phyloP scores from a whole-genome alignment of 2,329 filamentous ascomycete genomes.

The Fusarium sp. region DNA sequence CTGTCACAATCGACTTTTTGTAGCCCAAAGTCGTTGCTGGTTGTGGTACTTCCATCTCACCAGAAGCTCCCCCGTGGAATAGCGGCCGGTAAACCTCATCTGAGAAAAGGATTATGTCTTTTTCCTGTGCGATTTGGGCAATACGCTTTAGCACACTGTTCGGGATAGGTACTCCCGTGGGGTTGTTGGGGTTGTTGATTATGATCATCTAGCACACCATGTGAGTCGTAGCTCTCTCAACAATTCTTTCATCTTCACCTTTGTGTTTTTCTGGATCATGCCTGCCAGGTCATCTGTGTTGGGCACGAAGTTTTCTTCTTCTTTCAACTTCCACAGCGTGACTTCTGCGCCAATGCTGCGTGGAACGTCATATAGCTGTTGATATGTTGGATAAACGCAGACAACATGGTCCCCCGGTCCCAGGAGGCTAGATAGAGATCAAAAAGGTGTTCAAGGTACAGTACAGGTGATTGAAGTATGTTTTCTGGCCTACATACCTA shows the following conservation, averaged over 20 bases:
- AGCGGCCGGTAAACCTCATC: constrained; percentile 89
- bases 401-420: constrained; percentile 83
- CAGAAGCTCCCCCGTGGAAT: constrained; percentile 72
- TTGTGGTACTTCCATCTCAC: constrained; percentile 68
- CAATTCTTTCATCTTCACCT: constrained; percentile 59
- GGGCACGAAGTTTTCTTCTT: constrained; percentile 73
- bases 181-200: constrained; percentile 82
- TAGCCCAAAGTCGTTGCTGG: constrained; percentile 76
- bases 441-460: background rate
- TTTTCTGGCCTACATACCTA: background rate
- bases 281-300: constrained; percentile 72
- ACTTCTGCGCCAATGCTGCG: constrained; percentile 80
- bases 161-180: constrained; percentile 77
- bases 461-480: background rate
- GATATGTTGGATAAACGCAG: constrained; percentile 88
- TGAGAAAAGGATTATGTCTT: constrained; percentile 73
- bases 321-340: constrained; percentile 77
- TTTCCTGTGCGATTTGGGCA: constrained; percentile 70
- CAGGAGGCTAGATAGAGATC: constrained; percentile 73
- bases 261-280: constrained; percentile 76
- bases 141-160: constrained; percentile 69
- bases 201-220: constrained; percentile 55
- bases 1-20: constrained; percentile 75
- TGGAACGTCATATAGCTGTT: constrained; percentile 83
- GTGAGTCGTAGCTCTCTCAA: constrained; percentile 4